Percentiles rank a stretch among this genome's conserved stretches.
Conservation (phyloP, 2,329 filamentous ascomycete genomes). For the Penicillium freii region DNA sequence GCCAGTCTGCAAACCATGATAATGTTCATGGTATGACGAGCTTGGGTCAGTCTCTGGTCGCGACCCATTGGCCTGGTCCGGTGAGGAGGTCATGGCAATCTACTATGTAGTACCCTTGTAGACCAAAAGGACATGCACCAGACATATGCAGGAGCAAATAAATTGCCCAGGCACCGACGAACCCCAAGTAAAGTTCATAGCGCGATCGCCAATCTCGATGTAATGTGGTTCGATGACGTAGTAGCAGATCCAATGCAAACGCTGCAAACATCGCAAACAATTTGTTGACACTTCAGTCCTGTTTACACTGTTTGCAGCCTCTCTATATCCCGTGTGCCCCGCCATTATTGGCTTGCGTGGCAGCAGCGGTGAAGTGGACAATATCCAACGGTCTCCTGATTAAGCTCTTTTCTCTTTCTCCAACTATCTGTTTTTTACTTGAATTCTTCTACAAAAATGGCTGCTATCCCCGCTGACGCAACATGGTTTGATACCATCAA, state of each 20-base stretch:
- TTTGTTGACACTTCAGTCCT: constrained; percentile 3
- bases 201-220: constrained; percentile 20
- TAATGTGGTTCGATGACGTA: constrained; percentile 34
- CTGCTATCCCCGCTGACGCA: constrained; percentile 59
- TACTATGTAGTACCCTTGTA: constrained; percentile 3
- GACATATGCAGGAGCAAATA: constrained; percentile 3
- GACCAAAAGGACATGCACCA: constrained; percentile 6
- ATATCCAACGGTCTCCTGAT: constrained; percentile 6
- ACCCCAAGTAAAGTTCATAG: constrained; percentile 5
- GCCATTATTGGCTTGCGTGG: constrained; percentile 31
- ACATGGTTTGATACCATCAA: constrained; percentile 87
- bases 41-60: constrained; percentile 18
- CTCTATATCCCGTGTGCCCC: constrained; percentile 8
- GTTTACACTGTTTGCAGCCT: constrained; percentile 30
- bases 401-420: constrained; percentile 11
- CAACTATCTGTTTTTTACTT: constrained; percentile 6
- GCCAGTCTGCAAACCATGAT: constrained; percentile 44
- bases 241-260: neutral
- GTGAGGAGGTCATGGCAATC: constrained; percentile 29
- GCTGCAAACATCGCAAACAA: constrained; percentile 15
- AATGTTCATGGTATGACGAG: constrained; percentile 22
- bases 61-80: constrained; percentile 21
- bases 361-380: constrained; percentile 30
- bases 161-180: constrained; percentile 13
- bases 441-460: constrained; percentile 25